Conservation (phyloP, 345 rosid species). For the Durio zibethinus region DNA sequence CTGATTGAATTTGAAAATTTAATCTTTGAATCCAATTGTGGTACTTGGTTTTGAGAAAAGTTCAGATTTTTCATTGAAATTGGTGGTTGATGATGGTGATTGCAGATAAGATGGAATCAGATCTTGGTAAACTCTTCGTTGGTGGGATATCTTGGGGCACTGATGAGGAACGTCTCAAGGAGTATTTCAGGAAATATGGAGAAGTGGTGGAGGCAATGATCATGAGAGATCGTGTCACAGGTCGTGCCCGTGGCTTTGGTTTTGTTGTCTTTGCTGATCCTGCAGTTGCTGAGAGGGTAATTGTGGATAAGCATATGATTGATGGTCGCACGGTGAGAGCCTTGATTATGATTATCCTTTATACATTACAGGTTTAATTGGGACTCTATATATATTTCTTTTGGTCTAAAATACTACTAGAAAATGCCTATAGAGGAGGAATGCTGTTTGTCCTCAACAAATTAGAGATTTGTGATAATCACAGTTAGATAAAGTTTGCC, state of each 20-base stretch:
- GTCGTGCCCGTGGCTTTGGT: slow-evolving; percentile 97
- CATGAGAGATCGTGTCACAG: slow-evolving; percentile 93
- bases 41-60: not conserved
- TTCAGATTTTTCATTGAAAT: slow-evolving; percentile 13
- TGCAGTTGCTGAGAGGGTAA: slow-evolving; percentile 81
- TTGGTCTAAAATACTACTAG: not conserved
- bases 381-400: not conserved
- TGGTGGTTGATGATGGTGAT: slow-evolving; percentile 32
- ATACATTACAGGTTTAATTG: slow-evolving; percentile 13
- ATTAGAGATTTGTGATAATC: not conserved
- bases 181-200: slow-evolving; percentile 78
- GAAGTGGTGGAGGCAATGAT: slow-evolving; percentile 96
- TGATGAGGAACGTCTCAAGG: slow-evolving; percentile 81
- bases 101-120: slow-evolving; percentile 85
- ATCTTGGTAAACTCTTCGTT: slow-evolving; percentile 95
- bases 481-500: not conserved
- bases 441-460: not conserved
- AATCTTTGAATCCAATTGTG: not conserved
- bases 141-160: slow-evolving; percentile 99
- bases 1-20: not conserved
- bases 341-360: slow-evolving; percentile 17
- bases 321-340: slow-evolving; percentile 89
- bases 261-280: slow-evolving; percentile 88
- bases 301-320: slow-evolving; percentile 87
- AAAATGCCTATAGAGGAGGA: not conserved